Evolutionary conservation across 1,284 basidiomycete species (phyloP).

Genomic region (Ganoderma lingzhi): DNA sequence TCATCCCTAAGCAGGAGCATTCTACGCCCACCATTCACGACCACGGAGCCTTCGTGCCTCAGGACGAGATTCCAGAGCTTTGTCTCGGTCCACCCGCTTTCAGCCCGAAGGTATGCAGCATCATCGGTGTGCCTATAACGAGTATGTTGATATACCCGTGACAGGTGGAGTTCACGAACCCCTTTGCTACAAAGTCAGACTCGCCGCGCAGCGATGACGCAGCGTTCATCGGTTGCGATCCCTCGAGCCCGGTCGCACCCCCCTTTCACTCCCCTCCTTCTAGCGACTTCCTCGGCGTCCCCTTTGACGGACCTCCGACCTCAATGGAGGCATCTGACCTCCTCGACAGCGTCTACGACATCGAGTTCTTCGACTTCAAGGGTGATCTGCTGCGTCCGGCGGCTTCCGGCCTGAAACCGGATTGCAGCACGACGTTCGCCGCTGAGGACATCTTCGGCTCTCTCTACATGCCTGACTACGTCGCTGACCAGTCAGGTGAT

Average conservation of each 20-base stretch:
- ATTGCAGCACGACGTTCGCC: too few relatives aligned
- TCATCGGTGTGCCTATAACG: too few relatives aligned
- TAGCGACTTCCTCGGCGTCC: slow-evolving; percentile 17
- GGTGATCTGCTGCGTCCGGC: not conserved
- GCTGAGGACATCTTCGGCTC: not conserved
- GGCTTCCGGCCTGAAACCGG: slow-evolving; percentile 3
- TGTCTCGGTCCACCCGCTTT: slow-evolving; percentile 37
- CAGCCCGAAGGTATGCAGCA: slow-evolving; percentile 8
- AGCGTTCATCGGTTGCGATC: slow-evolving; percentile 10
- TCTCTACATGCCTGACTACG: slow-evolving; percentile 12
- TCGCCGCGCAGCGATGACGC: slow-evolving; percentile 3
- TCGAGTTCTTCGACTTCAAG: slow-evolving; percentile 10
- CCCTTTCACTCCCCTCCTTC: not conserved
- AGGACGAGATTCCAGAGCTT: slow-evolving; percentile 49
- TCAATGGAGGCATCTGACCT: not conserved
- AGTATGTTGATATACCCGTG: not conserved
- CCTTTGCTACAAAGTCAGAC: slow-evolving; percentile 10
- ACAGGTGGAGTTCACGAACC: slow-evolving; percentile 21
- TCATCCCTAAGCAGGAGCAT: not conserved
- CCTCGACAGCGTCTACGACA: not conserved
- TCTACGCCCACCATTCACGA: not conserved
- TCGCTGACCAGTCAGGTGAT: slow-evolving; percentile 11
- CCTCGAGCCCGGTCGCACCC: slow-evolving; percentile 14
- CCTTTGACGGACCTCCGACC: not conserved
- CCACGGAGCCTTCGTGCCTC: slow-evolving; percentile 45